A percentile compares a stretch with the other conserved stretches of the same genome.
Conservation (phyloP, 2,329 filamentous ascomycete genomes). For the Talaromyces sp. region DNA sequence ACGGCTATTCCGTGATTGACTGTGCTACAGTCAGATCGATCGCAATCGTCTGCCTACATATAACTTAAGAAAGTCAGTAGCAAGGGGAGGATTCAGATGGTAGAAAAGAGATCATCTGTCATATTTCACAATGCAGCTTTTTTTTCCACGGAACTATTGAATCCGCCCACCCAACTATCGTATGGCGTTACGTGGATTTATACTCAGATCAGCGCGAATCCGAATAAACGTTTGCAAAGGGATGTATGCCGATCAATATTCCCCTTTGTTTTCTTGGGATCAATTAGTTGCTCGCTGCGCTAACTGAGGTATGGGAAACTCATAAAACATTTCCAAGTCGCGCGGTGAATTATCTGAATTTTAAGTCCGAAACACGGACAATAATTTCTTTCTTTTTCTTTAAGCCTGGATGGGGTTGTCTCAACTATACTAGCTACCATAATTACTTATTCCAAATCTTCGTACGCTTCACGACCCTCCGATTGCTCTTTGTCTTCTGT, state of each 20-base stretch:
- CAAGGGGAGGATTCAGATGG: background rate
- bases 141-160: background rate
- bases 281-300: too few relatives aligned
- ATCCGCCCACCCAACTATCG: background rate
- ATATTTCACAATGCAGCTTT: background rate
- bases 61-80: background rate
- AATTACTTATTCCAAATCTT: background rate
- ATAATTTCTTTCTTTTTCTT: background rate
- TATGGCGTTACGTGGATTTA: background rate
- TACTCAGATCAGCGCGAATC: background rate
- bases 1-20: too few relatives aligned
- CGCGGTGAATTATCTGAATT: background rate
- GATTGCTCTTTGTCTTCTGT: too few relatives aligned
- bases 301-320: too few relatives aligned
- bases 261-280: too few relatives aligned
- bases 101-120: background rate
- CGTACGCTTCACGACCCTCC: background rate
- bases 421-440: background rate
- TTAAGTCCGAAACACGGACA: constrained; percentile 5
- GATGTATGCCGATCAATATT: background rate
- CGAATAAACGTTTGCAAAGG: background rate
- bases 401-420: background rate
- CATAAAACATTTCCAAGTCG: background rate
- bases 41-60: background rate
- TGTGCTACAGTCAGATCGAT: too few relatives aligned